These are phyloP conservation scores for Chlorella sp. DNA, from an alignment of 139 green algal genomes.

Conservation along the genomic window DNA sequence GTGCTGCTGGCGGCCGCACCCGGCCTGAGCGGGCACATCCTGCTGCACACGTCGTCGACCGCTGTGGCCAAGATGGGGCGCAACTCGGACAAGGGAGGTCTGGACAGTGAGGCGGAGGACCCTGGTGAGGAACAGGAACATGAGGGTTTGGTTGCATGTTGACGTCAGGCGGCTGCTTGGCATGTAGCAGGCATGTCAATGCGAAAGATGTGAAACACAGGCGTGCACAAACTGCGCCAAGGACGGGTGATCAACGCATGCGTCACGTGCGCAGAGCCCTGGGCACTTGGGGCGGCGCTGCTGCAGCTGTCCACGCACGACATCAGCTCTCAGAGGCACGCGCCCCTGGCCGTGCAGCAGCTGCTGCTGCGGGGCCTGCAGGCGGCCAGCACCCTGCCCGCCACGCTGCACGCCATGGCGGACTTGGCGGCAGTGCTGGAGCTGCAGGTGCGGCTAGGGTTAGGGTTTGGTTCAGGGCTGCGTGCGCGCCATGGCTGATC, in stretches of 20 bases:
- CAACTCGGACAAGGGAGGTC: neutral
- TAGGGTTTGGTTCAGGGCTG: too few relatives aligned
- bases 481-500: too few relatives aligned
- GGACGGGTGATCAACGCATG: too few relatives aligned
- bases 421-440: neutral
- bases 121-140: too few relatives aligned
- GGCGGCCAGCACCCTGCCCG: neutral
- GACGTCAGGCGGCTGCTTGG: too few relatives aligned
- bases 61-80: neutral
- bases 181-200: too few relatives aligned
- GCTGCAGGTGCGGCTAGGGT: neutral
- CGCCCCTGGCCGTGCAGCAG: neutral
- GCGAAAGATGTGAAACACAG: too few relatives aligned
- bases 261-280: neutral
- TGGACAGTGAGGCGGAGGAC: neutral
- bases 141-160: too few relatives aligned
- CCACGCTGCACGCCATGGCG: neutral
- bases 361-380: neutral
- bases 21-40: neutral
- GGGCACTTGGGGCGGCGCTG: neutral
- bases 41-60: neutral
- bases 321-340: neutral
- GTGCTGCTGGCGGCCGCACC: neutral
- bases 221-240: too few relatives aligned
- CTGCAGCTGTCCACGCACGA: neutral